These are phyloP conservation scores for Achlya hypogyna DNA, from an alignment of 352 stramenopile species.

Conservation along the genomic window DNA sequence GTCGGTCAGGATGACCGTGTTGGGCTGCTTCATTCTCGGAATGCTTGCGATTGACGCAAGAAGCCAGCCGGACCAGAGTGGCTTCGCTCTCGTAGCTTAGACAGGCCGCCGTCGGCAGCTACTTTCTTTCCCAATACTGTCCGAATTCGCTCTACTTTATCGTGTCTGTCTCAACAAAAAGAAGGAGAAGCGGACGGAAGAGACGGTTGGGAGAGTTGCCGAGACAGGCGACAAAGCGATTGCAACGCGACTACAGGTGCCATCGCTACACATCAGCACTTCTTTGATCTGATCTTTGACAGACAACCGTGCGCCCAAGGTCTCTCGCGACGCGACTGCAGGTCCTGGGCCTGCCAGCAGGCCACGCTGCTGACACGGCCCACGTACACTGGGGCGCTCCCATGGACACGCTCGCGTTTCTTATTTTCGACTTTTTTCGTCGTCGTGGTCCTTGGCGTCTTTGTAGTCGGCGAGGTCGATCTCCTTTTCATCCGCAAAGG, in stretches of 20 bases:
- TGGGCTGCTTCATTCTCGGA: not conserved
- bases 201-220: not conserved
- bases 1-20: not conserved
- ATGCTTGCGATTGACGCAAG: not conserved
- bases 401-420: too few relatives aligned
- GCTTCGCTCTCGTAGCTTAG: too few relatives aligned
- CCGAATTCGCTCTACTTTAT: not conserved
- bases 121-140: not conserved
- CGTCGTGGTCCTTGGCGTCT: slow-evolving; percentile 5
- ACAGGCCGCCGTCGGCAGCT: too few relatives aligned
- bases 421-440: not conserved
- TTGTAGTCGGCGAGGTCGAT: not conserved
- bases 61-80: not conserved
- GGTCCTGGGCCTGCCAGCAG: too few relatives aligned
- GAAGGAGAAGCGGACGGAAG: not conserved
- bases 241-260: not conserved
- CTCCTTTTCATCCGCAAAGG: slow-evolving; percentile 12
- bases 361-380: too few relatives aligned
- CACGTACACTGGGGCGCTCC: too few relatives aligned
- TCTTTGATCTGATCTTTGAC: not conserved
- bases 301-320: not conserved
- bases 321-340: too few relatives aligned
- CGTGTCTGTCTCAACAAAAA: not conserved
- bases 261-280: too few relatives aligned
- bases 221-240: not conserved